phyloP scores from a whole-genome alignment of 2,329 filamentous ascomycete genomes.

The Claviceps pazoutovae region DNA sequence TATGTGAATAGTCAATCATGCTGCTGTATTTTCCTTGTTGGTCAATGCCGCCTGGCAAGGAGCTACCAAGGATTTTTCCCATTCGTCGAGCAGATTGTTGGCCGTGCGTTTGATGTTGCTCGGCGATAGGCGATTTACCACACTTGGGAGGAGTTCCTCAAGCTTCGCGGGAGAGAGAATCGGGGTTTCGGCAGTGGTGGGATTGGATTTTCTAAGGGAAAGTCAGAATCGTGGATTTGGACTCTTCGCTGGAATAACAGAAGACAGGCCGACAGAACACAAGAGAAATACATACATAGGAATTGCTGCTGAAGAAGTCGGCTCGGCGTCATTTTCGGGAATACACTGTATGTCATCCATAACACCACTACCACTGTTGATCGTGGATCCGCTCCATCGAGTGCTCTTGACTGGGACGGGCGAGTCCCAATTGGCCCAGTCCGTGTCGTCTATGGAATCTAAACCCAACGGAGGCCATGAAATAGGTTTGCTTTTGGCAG shows the following conservation, averaged over 20 bases:
- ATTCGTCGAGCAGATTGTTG: constrained; percentile 78
- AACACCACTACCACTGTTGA: constrained; percentile 24
- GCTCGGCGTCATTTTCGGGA: constrained; percentile 34
- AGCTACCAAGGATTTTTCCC: constrained; percentile 50
- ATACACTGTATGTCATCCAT: constrained; percentile 30
- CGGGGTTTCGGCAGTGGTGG: constrained; percentile 17
- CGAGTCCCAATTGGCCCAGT: constrained; percentile 53
- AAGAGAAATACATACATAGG: neutral
- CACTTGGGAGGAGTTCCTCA: constrained; percentile 50
- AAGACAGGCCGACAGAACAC: neutral
- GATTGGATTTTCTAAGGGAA: constrained; percentile 17
- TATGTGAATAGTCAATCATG: neutral
- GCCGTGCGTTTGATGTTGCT: constrained; percentile 70
- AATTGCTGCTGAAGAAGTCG: constrained; percentile 21
- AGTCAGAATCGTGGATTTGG: neutral
- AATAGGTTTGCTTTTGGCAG: constrained; percentile 36
- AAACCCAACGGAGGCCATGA: constrained; percentile 46
- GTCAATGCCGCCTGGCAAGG: constrained; percentile 9
- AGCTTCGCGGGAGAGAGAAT: constrained; percentile 27
- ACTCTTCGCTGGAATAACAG: neutral
- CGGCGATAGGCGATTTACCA: constrained; percentile 57
- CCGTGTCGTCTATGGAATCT: constrained; percentile 44
- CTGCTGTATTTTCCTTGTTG: constrained; percentile 20
- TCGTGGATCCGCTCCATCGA: constrained; percentile 50
- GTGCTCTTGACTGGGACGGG: constrained; percentile 40